Conservation (phyloP, 257 asterid genomes). For the Plantago ovata region DNA sequence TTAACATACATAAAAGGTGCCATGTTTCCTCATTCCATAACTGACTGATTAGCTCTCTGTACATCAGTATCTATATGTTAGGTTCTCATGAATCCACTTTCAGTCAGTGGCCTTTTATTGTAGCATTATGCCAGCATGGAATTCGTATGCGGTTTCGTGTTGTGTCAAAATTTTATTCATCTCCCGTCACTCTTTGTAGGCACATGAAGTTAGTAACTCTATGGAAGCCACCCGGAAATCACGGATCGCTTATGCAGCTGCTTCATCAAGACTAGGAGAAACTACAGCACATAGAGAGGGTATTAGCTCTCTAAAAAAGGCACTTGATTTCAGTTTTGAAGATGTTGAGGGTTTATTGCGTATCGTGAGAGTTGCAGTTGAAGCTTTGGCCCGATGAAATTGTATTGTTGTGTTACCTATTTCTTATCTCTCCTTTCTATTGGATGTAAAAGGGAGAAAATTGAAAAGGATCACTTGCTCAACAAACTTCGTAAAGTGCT, state of each 20-base stretch:
- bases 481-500: slow-evolving; percentile 17
- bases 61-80: too few species aligned
- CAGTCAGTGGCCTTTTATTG: too few species aligned
- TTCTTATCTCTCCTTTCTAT: slow-evolving; percentile 24
- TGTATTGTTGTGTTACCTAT: slow-evolving; percentile 17
- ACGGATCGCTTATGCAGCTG: slow-evolving; percentile 64
- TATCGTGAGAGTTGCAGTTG: slow-evolving; percentile 87
- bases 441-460: slow-evolving; percentile 17
- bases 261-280: slow-evolving; percentile 57
- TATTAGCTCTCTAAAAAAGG: slow-evolving; percentile 58
- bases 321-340: slow-evolving; percentile 89
- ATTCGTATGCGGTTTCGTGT: not conserved
- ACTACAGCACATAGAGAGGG: slow-evolving; percentile 46
- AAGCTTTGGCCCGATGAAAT: slow-evolving; percentile 56
- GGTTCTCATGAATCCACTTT: too few species aligned
- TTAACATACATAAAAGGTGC: not conserved
- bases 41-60: too few species aligned
- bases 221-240: slow-evolving; percentile 98
- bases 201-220: slow-evolving; percentile 73
- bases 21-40: not conserved
- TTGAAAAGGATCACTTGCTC: slow-evolving; percentile 11
- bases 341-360: slow-evolving; percentile 81
- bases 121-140: not conserved
- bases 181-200: slow-evolving; percentile 38
- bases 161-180: slow-evolving; percentile 4